Conservation (phyloP, 345 rosid species). For the Dipteronia sinensis region DNA sequence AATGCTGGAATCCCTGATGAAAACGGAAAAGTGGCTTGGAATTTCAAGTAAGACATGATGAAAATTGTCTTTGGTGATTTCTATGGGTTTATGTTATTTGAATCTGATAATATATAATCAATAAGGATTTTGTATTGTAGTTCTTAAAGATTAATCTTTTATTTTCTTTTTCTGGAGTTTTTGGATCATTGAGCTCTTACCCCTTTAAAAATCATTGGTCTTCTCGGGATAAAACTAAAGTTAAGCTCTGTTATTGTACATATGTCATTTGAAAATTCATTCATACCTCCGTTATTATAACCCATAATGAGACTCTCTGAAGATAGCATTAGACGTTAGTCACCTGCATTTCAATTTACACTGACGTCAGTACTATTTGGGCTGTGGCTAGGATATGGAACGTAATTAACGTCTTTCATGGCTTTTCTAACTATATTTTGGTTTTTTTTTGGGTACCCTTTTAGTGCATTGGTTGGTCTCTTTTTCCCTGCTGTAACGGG, state of each 20-base stretch:
- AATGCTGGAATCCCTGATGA: constrained; percentile 93
- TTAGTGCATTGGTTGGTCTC: constrained; percentile 94
- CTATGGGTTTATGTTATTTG: constrained; percentile 12
- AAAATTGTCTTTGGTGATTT: constrained; percentile 24
- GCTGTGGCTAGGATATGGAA: background rate
- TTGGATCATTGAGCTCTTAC: background rate
- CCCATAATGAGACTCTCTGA: background rate
- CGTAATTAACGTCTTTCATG: background rate
- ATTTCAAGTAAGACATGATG: constrained; percentile 68
- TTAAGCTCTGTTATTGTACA: background rate
- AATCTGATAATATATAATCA: background rate
- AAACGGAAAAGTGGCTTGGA: constrained; percentile 75
- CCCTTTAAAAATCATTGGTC: background rate
- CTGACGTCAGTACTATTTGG: background rate
- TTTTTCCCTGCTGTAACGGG: constrained; percentile 99
- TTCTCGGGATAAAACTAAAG: background rate
- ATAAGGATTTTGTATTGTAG: background rate
- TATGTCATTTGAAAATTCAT: background rate
- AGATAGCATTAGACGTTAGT: background rate
- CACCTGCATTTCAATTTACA: background rate
- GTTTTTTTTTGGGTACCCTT: background rate
- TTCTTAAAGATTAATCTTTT: constrained; percentile 1
- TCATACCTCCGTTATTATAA: background rate
- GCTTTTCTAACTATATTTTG: constrained; percentile 17
- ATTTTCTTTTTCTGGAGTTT: constrained; percentile 8